Percentiles rank a stretch among this genome's conserved stretches.
Evolutionary conservation across 1,284 basidiomycete genomes (phyloP).

Genomic region (Irpex sp.): DNA sequence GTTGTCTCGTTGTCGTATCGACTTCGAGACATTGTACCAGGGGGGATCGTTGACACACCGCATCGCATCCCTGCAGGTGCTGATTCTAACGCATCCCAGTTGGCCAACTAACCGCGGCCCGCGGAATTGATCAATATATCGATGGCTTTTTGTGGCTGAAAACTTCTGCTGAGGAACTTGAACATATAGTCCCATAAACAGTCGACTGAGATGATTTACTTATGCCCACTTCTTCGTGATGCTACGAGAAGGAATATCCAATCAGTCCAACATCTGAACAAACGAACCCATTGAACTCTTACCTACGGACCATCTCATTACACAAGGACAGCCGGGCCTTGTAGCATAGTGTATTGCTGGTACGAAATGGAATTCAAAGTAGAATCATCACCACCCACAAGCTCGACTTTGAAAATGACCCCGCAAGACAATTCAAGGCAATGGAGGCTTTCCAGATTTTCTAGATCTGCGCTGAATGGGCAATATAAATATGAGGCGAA

Average conservation of each 20-base stretch:
- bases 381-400: not conserved
- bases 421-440: not conserved
- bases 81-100: not conserved
- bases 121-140: too few relatives aligned
- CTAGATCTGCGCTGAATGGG: not conserved
- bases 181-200: not conserved
- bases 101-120: not conserved
- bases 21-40: too few relatives aligned
- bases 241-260: too few relatives aligned
- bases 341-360: not conserved
- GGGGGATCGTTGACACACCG: too few relatives aligned
- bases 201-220: not conserved
- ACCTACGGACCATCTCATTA: too few relatives aligned
- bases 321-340: not conserved
- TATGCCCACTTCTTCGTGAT: not conserved
- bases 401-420: not conserved
- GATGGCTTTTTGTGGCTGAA: not conserved
- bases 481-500: not conserved
- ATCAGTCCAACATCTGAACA: too few relatives aligned
- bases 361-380: not conserved
- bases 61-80: not conserved
- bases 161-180: not conserved
- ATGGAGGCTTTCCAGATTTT: conserved; percentile 1
- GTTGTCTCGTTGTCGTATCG: too few relatives aligned
- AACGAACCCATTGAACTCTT: too few relatives aligned